Conservation (phyloP, 2,329 filamentous ascomycete genomes). For the Alternaria ventricosa region DNA sequence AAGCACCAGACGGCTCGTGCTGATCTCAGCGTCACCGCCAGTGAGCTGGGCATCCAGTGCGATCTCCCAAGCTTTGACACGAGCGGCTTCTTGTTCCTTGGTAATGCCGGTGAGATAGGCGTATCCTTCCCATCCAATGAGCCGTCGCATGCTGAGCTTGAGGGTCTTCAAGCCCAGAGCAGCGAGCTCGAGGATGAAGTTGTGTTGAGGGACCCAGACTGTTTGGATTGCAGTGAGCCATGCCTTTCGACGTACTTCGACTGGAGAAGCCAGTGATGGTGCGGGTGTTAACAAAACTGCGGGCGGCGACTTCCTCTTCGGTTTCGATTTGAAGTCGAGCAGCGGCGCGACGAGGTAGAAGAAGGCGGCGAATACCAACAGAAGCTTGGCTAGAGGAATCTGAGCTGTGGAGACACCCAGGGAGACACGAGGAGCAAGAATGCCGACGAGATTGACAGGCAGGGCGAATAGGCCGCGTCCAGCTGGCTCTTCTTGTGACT, state of each 20-base stretch:
- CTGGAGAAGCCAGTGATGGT: conserved; percentile 79
- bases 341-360: conserved; percentile 65
- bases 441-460: conserved; percentile 44
- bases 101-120: conserved; percentile 80
- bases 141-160: conserved; percentile 80
- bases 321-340: conserved; percentile 64
- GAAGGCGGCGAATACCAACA: conserved; percentile 59
- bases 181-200: conserved; percentile 82
- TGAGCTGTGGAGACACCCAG: conserved; percentile 38
- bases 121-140: conserved; percentile 79
- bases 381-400: conserved; percentile 58
- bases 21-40: conserved; percentile 88
- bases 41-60: conserved; percentile 91
- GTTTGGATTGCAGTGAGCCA: conserved; percentile 94
- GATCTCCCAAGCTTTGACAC: conserved; percentile 91
- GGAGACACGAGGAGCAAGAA: conserved; percentile 43
- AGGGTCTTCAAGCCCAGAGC: conserved; percentile 80
- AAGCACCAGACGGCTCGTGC: conserved; percentile 81
- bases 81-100: conserved; percentile 82
- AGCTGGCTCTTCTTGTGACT: conserved; percentile 56
- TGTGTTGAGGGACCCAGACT: conserved; percentile 88
- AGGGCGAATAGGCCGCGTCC: conserved; percentile 52
- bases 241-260: conserved; percentile 83
- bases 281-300: conserved; percentile 56
- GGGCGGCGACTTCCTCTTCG: conserved; percentile 55